Evolutionary conservation across 345 rosid species (phyloP), one percentile per base, ranked within the genome.

Genomic region (Clausena lansium): DNA sequence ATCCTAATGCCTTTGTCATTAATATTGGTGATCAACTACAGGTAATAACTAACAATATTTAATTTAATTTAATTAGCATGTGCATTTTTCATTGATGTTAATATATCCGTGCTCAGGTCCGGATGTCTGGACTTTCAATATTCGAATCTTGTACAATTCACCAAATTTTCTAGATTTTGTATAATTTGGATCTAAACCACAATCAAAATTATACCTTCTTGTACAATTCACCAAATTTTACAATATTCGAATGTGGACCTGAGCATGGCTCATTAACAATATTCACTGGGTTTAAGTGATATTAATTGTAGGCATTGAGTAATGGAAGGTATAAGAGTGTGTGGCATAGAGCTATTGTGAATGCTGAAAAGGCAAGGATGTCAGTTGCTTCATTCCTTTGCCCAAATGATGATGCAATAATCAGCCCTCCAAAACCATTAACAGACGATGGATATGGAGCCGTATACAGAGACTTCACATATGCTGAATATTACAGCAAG

Each of bases 11-110:
- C 24, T 91, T 93, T 55, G 95, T 93, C 82, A 85, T 95, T 57
- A 95, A 95, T 86, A 86, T 95, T 52, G 98, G 98, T 3, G 98
- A 95, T 69, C 98, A 95, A 24, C 70, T 95, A 7, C 97, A 95
- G 95, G 98, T 92, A 76, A 39, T 14, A 22, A 14, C 62, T 47
- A 50, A n/a, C 41, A 7, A 38, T 2, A 52, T 71, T 20, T 11
- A 5, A 22, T 22, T 52, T 52, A 50, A 9, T 45, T 27, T 27
- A 22, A 47, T 14, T 47, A n/a, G 15, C 22, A 14, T 15, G 6
- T 63, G 28, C 27, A 41, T 28, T 52, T 52, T 15, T 52, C 57
- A 17, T 52, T 52, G 5, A 11, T 13, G 13, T 4, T 45, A 45
- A 4, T 13, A 13, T 13, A 45, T 45, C 4, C 17, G 17, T 45